Base-by-base conservation (phyloP, 164 flowering plant genomes). In the Nymphaea colorata region DNA sequence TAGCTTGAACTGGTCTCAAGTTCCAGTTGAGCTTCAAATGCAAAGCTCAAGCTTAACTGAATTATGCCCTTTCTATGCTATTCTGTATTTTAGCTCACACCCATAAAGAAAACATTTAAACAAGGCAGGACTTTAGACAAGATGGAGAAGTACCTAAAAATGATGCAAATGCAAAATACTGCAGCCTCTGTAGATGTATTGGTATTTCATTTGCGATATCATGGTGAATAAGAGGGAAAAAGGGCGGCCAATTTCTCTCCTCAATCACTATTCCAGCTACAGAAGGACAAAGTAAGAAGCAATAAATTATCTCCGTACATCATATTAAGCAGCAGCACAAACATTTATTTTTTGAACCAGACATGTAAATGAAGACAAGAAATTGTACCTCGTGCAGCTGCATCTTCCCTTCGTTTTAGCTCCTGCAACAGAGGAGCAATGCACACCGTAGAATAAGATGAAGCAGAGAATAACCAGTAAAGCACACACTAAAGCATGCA, bases 131-230 rank as follows among this genome's bases (percentile, higher is more conserved):
- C 36, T 25, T 25, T 25, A 25, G 36, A 47, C 12, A 47, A 47
- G 55, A 47, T 47, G 55, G 12, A 47, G 55, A 12, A 7, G 12
- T 61, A 61, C 64, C 64, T 61, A 61, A n/a, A 36, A 61, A 36
- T 17, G 64, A n/a, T 17, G 78, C 65, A 73, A 81, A 81, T 6
- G 83, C 83, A 70, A 73, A 71, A 75, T 81, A 81, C 69, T 79
- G 82, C 69, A 77, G 5, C 73, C 74, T 77, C 59, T 81, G 84
- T 53, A 73, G 68, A 72, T 81, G 84, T 59, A 88, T 76, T 59
- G 97, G 97, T 68, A 88, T 88, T 71, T 91, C 97, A 67, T 86
- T 87, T 62, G 90, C 88, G 78, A 91, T 85, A 74, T 91, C 97
- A 78, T 91, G 92, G 79, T 91, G 94, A 68, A 91, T 91, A 51